Conservation (phyloP, 441 rosid genomes). For the Gossypium trilobum region DNA sequence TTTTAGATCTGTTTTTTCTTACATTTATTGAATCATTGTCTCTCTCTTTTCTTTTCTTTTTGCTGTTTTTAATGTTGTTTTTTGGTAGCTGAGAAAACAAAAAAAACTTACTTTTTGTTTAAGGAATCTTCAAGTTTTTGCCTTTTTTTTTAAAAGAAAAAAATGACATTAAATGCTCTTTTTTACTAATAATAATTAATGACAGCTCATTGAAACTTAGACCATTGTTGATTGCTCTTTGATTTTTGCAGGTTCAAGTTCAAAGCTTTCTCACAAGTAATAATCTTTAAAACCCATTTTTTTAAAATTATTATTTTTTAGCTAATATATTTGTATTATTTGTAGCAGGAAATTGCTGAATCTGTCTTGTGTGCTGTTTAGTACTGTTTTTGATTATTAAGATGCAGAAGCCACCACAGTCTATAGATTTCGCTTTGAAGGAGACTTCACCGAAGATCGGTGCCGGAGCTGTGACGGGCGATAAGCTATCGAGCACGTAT, state of each 20-base stretch:
- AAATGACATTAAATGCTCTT: neutral
- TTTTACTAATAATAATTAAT: neutral
- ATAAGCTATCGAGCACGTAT: constrained; percentile 68
- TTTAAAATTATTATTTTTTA: too few species aligned
- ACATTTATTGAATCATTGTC: neutral
- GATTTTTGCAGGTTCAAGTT: constrained; percentile 27
- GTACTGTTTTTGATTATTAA: constrained; percentile 7
- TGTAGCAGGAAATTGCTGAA: too few species aligned
- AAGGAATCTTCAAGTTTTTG: constrained; percentile 7
- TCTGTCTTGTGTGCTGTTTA: too few species aligned
- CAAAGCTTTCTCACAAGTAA: constrained; percentile 13
- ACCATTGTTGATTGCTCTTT: neutral
- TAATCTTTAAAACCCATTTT: too few species aligned
- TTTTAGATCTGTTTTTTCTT: constrained; percentile 18
- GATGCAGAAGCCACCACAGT: constrained; percentile 76
- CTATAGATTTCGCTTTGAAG: constrained; percentile 68
- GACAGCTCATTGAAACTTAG: neutral
- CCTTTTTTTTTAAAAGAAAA: neutral
- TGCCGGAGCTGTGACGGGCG: constrained; percentile 43
- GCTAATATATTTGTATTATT: too few species aligned
- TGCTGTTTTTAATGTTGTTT: neutral
- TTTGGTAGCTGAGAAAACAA: constrained; percentile 18
- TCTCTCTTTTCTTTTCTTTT: neutral
- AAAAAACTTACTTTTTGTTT: neutral
- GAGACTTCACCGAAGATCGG: constrained; percentile 89